Base-by-base conservation (phyloP, 306 rosid genomes). In the Trifolium pratense region DNA sequence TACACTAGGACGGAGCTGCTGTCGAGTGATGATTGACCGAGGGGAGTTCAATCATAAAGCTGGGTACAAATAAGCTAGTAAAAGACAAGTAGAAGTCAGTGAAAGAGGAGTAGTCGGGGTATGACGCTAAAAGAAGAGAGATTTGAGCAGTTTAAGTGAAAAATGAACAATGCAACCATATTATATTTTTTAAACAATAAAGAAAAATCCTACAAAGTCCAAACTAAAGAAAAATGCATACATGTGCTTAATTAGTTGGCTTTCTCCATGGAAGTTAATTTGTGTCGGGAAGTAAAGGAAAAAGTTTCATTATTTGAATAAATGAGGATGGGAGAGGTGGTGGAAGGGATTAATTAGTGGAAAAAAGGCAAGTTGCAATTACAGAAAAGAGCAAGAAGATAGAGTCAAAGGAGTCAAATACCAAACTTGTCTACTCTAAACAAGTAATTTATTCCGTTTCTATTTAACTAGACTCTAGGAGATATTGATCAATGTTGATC, bases 241-340 rank as follows among this genome's bases (percentile, higher is more conserved):
- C 21, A 29, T 60, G 23, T 31, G 25, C 23, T n/a, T 31, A 1
- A 18, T 26, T 58, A 37, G 60, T 7, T 58, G 36, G 40, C 69
- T 29, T 32, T 74, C 16, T 34, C 40, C 39, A 31, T 20, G 21
- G 48, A 43, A 60, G 46, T 3, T 16, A 20, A 26, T 23, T 21
- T 73, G 68, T 45, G 46, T 29, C 45, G 46, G 26, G 20, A 20
- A 72, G 25, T 29, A 31, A 61, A 48, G 68, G 36, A 14, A 72
- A n/a, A 32, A 46, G 62, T 16, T 58, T 43, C 9, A 62, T 62
- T 20, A 34, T 74, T 74, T 74, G 78, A 43, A 63, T 31, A 66
- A 34, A 53, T 21, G 9, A 70, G 37, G 52, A 55, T 55, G 25
- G 25, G 21, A 52, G 46, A 16, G 18, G 49, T 15, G 59, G 68